These are phyloP conservation scores for Trypanosoma cruzi DNA, from an alignment of 208 protist species.

Conservation along the genomic window DNA sequence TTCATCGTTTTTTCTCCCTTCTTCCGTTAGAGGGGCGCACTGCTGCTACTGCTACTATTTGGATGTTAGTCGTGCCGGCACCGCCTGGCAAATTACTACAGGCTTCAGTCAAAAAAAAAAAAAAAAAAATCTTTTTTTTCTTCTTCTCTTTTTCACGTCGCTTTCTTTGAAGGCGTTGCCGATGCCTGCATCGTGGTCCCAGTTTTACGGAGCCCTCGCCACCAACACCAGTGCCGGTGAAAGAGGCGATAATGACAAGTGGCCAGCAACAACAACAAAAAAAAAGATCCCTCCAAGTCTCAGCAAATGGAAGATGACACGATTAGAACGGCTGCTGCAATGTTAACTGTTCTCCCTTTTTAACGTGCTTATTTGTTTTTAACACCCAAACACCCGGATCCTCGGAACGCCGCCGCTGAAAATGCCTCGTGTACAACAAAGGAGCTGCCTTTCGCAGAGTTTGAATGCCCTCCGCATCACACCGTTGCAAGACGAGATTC, in stretches of 20 bases:
- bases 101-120: no score
- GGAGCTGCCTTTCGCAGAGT: slow-evolving; percentile 5
- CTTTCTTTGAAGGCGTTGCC: background rate
- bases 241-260: no score
- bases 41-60: no score
- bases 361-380: slow-evolving; percentile 7
- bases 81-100: no score
- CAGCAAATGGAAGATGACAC: background rate
- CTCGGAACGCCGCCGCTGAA: background rate
- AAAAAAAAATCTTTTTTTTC: no score
- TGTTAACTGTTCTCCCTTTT: slow-evolving; percentile 1
- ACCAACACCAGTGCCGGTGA: no score
- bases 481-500: slow-evolving; percentile 16
- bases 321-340: background rate
- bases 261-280: no score
- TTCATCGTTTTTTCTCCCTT: background rate
- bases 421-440: slow-evolving; percentile 4
- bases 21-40: no score
- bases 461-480: background rate
- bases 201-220: no score
- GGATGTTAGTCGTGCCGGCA: no score
- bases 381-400: slow-evolving; percentile 22
- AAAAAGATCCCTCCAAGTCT: background rate
- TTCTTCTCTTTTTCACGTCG: no score
- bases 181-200: no score